Conservation (phyloP, 2,329 filamentous ascomycete species). For the Talaromyces sp. region DNA sequence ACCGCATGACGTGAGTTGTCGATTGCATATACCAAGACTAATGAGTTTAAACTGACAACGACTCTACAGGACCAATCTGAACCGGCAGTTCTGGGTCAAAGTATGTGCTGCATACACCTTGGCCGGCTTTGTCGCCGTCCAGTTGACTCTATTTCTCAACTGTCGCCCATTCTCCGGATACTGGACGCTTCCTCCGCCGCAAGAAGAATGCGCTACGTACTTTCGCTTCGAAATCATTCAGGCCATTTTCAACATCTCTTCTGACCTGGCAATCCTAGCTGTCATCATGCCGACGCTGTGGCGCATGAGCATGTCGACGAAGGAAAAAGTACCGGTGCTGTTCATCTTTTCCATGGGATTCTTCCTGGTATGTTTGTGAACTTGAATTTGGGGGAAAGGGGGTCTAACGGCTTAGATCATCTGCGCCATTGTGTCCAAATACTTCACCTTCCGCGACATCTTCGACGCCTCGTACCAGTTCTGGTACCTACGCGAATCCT, state of each 20-base stretch:
- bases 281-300: conserved; percentile 33
- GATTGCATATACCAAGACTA: not conserved
- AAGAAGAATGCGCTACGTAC: conserved; percentile 36
- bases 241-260: conserved; percentile 41
- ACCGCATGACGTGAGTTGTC: conserved; percentile 33
- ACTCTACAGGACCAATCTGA: conserved; percentile 17
- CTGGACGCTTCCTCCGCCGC: conserved; percentile 41
- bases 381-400: conserved; percentile 1
- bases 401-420: conserved; percentile 20
- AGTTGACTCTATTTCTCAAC: conserved; percentile 44
- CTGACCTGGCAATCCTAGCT: conserved; percentile 33
- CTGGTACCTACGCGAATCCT: conserved; percentile 40
- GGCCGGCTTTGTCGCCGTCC: conserved; percentile 42
- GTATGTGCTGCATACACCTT: conserved; percentile 38
- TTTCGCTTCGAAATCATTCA: conserved; percentile 37
- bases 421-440: conserved; percentile 45
- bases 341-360: conserved; percentile 33
- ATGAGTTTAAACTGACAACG: conserved; percentile 14
- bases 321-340: conserved; percentile 29
- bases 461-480: conserved; percentile 33
- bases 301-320: conserved; percentile 26
- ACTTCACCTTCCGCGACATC: conserved; percentile 35
- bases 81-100: conserved; percentile 32
- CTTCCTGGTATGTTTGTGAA: conserved; percentile 20
- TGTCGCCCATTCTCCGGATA: conserved; percentile 46